These are phyloP conservation scores for Podospora conica DNA, from an alignment of 495 filamentous ascomycete species.

Conservation along the genomic window DNA sequence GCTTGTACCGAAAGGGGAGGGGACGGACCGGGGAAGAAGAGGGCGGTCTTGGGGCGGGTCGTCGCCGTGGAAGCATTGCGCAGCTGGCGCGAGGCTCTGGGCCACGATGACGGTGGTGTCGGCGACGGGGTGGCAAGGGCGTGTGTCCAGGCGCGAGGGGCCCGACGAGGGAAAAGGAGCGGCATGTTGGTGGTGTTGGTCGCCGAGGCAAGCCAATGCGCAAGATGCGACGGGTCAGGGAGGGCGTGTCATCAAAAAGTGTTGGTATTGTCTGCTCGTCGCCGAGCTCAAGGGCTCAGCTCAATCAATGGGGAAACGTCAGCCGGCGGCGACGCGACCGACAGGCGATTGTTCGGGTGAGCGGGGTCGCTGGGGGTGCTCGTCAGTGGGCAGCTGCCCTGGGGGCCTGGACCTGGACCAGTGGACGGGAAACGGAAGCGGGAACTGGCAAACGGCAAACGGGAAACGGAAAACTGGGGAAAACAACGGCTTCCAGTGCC, in stretches of 20 bases:
- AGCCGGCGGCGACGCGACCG: background rate
- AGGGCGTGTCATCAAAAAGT: slow-evolving; percentile 23
- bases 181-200: slow-evolving; percentile 19
- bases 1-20: background rate
- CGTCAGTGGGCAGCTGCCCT: background rate
- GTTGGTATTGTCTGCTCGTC: background rate
- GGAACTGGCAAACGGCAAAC: background rate
- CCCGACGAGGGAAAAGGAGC: slow-evolving; percentile 13
- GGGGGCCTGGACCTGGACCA: no score
- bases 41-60: slow-evolving; percentile 58
- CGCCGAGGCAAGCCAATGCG: slow-evolving; percentile 24
- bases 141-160: slow-evolving; percentile 7
- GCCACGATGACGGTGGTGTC: background rate
- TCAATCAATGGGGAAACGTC: background rate
- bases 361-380: background rate
- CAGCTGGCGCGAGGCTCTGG: background rate
- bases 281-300: background rate
- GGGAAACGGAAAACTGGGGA: background rate
- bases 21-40: slow-evolving; percentile 75
- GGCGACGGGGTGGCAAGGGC: background rate
- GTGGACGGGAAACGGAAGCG: background rate
- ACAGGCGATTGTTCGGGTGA: background rate
- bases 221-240: slow-evolving; percentile 21
- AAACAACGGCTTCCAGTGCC: background rate
- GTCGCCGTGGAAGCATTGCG: slow-evolving; percentile 16